Evolutionary conservation across 306 rosid genomes (phyloP).

Genomic region (Cucurbita pepo): DNA sequence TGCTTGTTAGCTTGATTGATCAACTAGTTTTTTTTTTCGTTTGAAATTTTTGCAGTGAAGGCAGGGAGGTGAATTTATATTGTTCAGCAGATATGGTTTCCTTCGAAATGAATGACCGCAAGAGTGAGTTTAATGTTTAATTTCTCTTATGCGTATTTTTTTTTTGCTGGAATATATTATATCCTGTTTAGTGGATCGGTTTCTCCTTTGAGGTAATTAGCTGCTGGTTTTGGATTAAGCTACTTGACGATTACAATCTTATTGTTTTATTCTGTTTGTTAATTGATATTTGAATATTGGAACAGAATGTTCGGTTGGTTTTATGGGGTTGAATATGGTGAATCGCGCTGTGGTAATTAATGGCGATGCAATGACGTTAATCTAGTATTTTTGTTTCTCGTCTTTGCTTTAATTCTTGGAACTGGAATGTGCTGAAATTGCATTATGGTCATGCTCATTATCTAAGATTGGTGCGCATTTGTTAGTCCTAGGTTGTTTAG

Average conservation of each 20-base stretch:
- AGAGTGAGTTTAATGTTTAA: constrained; percentile 45
- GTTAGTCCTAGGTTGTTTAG: neutral
- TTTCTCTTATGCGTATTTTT: neutral
- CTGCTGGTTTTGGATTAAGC: neutral
- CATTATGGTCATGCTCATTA: neutral
- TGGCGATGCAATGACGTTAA: neutral
- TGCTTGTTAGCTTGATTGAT: neutral
- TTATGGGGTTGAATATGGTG: neutral
- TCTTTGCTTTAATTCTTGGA: neutral
- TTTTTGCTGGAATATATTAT: neutral
- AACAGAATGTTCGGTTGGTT: neutral
- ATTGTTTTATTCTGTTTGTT: neutral
- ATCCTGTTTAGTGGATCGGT: neutral
- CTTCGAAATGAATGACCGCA: constrained; percentile 95
- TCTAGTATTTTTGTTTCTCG: neutral
- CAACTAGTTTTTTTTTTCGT: neutral
- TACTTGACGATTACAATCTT: neutral
- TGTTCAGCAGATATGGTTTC: constrained; percentile 53
- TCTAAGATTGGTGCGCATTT: neutral
- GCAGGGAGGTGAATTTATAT: constrained; percentile 7
- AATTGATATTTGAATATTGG: neutral
- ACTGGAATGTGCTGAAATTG: neutral
- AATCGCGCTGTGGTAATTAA: neutral
- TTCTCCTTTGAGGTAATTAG: neutral
- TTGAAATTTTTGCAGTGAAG: constrained; percentile 23